These are phyloP conservation scores for Ilyonectria destructans DNA, from an alignment of 2,329 filamentous ascomycete species.

Conservation along the genomic window DNA sequence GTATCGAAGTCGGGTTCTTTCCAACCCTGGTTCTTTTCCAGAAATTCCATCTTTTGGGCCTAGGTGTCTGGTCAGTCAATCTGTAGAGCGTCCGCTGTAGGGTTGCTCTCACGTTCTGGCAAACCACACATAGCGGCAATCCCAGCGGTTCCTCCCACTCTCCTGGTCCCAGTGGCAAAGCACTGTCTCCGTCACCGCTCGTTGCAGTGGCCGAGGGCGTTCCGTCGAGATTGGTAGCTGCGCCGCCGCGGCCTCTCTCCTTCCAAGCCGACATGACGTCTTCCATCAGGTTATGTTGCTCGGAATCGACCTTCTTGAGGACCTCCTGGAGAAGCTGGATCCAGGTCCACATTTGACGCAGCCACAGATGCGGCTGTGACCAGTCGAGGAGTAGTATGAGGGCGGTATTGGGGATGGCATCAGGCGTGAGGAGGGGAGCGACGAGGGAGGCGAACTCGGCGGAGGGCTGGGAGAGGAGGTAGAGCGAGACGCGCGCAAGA, in stretches of 20 bases:
- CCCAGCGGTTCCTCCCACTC: slow-evolving; percentile 95
- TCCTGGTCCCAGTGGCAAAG: slow-evolving; percentile 86
- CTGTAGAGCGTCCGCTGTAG: slow-evolving; percentile 28
- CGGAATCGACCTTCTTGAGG: slow-evolving; percentile 80
- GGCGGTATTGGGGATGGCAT: slow-evolving; percentile 88
- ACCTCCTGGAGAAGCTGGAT: slow-evolving; percentile 86
- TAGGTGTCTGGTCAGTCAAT: slow-evolving; percentile 55
- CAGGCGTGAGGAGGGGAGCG: slow-evolving; percentile 86
- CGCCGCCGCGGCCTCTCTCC: slow-evolving; percentile 79
- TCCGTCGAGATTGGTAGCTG: slow-evolving; percentile 75
- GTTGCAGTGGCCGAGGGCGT: slow-evolving; percentile 69
- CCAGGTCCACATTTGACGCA: slow-evolving; percentile 91
- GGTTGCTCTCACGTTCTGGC: slow-evolving; percentile 83
- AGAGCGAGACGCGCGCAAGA: slow-evolving; percentile 89
- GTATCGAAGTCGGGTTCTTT: slow-evolving; percentile 98
- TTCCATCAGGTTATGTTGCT: slow-evolving; percentile 88
- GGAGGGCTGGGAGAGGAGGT: slow-evolving; percentile 89
- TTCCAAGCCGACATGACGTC: slow-evolving; percentile 88
- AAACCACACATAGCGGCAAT: slow-evolving; percentile 92
- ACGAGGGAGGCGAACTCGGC: slow-evolving; percentile 87
- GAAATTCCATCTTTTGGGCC: slow-evolving; percentile 90
- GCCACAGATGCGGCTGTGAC: slow-evolving; percentile 94
- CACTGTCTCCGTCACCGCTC: slow-evolving; percentile 74
- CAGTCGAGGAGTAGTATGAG: slow-evolving; percentile 96
- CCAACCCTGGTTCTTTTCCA: slow-evolving; percentile 94